Evolutionary conservation across 108 stramenopile genomes (phyloP).

Genomic region (Cyclotella cryptica): DNA sequence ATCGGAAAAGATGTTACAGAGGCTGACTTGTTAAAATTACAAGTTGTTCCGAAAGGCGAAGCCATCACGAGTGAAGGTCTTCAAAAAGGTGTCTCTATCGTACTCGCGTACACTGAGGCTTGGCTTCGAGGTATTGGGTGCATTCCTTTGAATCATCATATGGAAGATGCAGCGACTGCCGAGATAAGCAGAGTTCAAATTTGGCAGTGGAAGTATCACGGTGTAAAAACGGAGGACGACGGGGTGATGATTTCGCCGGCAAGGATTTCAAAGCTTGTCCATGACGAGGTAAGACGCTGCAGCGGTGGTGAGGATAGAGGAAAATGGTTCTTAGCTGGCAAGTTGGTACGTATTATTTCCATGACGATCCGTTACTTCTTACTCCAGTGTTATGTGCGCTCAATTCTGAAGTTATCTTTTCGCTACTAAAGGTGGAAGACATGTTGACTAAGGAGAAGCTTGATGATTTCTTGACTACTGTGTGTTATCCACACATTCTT

Average conservation of each 20-base stretch:
- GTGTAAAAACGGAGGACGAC: slow-evolving; percentile 80
- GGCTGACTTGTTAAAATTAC: slow-evolving; percentile 70
- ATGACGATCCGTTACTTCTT: background rate
- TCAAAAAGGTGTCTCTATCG: slow-evolving; percentile 82
- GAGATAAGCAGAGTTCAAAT: slow-evolving; percentile 95
- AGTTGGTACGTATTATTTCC: slow-evolving; percentile 58
- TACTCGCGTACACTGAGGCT: slow-evolving; percentile 91
- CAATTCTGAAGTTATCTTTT: background rate
- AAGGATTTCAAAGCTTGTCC: slow-evolving; percentile 69
- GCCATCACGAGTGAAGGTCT: slow-evolving; percentile 82
- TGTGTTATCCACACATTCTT: slow-evolving; percentile 88
- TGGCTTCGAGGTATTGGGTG: slow-evolving; percentile 95
- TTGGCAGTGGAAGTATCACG: slow-evolving; percentile 87
- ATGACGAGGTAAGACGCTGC: slow-evolving; percentile 64
- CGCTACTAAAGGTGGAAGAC: slow-evolving; percentile 55
- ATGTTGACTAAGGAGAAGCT: slow-evolving; percentile 83
- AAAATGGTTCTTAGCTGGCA: slow-evolving; percentile 84
- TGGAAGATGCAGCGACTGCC: slow-evolving; percentile 98
- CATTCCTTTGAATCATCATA: slow-evolving; percentile 90
- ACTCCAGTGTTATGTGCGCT: background rate
- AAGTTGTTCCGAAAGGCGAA: slow-evolving; percentile 62
- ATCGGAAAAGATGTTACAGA: slow-evolving; percentile 68
- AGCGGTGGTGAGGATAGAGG: slow-evolving; percentile 57
- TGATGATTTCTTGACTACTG: slow-evolving; percentile 87
- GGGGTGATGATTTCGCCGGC: slow-evolving; percentile 62